Percentiles rank a stretch among this genome's conserved stretches.
Evolutionary conservation across 2,329 filamentous ascomycete genomes (phyloP).

Genomic region (Penicillium vulpinum): DNA sequence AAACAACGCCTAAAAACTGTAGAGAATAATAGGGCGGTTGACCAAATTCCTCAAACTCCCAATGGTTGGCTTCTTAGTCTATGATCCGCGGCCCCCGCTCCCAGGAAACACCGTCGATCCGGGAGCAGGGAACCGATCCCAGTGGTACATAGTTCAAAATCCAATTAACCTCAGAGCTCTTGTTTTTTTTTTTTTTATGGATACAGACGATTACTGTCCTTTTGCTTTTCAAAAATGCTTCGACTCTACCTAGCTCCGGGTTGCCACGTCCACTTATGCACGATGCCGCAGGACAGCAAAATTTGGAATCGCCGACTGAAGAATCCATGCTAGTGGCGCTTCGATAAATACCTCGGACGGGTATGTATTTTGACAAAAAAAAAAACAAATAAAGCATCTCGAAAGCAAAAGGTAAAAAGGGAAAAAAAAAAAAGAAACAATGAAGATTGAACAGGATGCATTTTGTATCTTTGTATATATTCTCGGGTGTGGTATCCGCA

Average conservation of each 20-base stretch:
- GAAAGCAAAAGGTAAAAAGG: too few relatives aligned
- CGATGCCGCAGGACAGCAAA: not conserved
- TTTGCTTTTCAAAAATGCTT: not conserved
- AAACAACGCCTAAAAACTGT: not conserved
- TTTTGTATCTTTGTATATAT: not conserved
- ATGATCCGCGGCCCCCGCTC: conserved; percentile 4
- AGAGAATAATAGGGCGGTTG: not conserved
- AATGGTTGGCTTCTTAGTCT: not conserved
- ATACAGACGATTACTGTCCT: not conserved
- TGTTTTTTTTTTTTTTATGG: not conserved
- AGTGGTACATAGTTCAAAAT: conserved; percentile 17
- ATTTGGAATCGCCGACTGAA: conserved; percentile 1
- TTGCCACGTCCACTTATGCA: conserved; percentile 4
- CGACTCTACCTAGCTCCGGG: conserved; percentile 6
- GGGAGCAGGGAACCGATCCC: conserved; percentile 18
- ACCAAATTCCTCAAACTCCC: not conserved
- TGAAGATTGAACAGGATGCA: not conserved
- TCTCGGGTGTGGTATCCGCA: not conserved
- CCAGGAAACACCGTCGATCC: conserved; percentile 20
- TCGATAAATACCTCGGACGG: not conserved
- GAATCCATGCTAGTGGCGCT: not conserved
- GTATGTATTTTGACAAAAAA: not conserved
- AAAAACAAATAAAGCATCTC: not conserved
- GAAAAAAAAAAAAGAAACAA: not conserved
- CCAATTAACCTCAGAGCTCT: not conserved